Evolutionary conservation across 202 grass and related monocot species (phyloP), one percentile per base, ranked within the genome.

Genomic region (Digitaria exilis): DNA sequence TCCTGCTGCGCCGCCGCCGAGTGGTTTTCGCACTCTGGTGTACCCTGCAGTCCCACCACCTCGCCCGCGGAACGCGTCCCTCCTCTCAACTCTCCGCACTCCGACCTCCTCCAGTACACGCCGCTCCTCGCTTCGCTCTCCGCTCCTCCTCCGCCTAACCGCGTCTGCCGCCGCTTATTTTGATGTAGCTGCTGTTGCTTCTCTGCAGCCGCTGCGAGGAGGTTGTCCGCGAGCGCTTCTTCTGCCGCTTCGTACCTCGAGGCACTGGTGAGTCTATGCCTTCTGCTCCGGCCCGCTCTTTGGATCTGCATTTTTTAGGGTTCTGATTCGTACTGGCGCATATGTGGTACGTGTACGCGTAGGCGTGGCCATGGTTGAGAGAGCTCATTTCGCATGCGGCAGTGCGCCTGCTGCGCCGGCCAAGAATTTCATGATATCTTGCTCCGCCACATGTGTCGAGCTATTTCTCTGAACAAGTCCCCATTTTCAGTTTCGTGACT

Each of bases 311-410:
- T 69, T 69, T n/a, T n/a, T 83, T 85, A 78, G 78, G 86, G 62
- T 87, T 77, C 79, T 83, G 41, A 75, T 52, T 67, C 59, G 88
- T 82, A 85, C 58, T 87, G 55, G 12, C 1, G 26, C 46, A 8
- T n/a, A 43, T 82, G 70, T 5, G 21, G 39, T 48, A 98, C 2
- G 91, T 98, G 44, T 95, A 96, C 71, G 84, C 82, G 34, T 93
- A 98, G 86, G 96, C 91, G 89, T 90, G 68, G 80, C 91, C 14
- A 90, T 98, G 89, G 85, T 96, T 56, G 96, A 98, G 85, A n/a
- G 96, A 98, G 76, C 96, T 92, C 37, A n/a, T n/a, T n/a, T n/a
- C n/a, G n/a, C 96, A 98, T 21, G 85, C 89, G 7, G 68, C 85
- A 6, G 82, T 78, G 6, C 84, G 89, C n/a, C 87, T 48, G 50